Percentiles rank a stretch among this genome's conserved stretches.
phyloP scores from a whole-genome alignment of 1,284 basidiomycete genomes.

The Heliocybe sulcata region DNA sequence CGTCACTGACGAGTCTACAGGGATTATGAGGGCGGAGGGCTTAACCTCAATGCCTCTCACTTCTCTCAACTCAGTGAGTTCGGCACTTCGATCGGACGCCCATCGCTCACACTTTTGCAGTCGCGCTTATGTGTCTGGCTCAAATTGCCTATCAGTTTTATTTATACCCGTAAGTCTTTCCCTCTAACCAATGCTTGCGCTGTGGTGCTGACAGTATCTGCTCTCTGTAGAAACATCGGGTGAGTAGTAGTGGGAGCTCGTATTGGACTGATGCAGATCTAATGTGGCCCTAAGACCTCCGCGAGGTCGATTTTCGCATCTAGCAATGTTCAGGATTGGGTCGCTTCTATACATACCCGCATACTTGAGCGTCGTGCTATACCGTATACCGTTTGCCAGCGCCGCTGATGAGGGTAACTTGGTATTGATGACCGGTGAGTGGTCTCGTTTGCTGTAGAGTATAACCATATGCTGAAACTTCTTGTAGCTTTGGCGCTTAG shows the following conservation, averaged over 20 bases:
- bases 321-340: conserved; percentile 80
- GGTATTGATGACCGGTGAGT: conserved; percentile 64
- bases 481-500: conserved; percentile 52
- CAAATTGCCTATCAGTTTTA: conserved; percentile 82
- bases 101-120: conserved; percentile 27
- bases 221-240: conserved; percentile 44
- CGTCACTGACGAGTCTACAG: conserved; percentile 26
- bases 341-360: conserved; percentile 72
- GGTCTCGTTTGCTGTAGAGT: conserved; percentile 3
- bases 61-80: conserved; percentile 74
- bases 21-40: conserved; percentile 61
- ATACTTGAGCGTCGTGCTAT: conserved; percentile 67
- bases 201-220: conserved; percentile 13
- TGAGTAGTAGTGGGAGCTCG: conserved; percentile 18
- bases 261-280: background rate
- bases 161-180: conserved; percentile 68
- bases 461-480: conserved; percentile 7
- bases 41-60: conserved; percentile 71
- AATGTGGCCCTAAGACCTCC: conserved; percentile 36
- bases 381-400: conserved; percentile 55
- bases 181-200: conserved; percentile 5
- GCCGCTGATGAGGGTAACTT: conserved; percentile 53
- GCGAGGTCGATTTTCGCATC: conserved; percentile 74
- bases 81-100: conserved; percentile 1
- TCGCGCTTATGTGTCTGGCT: conserved; percentile 74